Conservation (phyloP, 495 filamentous ascomycete genomes). For the Hypomontagnella monticulosa region DNA sequence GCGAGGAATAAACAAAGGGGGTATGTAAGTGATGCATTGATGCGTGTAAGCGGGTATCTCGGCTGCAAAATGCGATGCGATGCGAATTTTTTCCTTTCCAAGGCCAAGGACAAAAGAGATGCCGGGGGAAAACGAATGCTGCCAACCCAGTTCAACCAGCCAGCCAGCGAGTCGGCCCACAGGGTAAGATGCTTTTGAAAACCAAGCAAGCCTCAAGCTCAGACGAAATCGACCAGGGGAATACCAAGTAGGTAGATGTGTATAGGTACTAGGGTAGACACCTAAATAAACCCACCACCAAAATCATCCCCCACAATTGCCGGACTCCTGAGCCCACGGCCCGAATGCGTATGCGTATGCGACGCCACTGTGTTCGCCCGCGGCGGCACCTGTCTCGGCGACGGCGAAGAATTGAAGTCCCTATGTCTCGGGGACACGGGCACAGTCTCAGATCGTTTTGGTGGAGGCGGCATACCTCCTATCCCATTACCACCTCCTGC, state of each 20-base stretch:
- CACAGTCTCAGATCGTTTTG: constrained; percentile 37
- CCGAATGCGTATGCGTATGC: not conserved
- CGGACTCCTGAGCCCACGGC: constrained; percentile 21
- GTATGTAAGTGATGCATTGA: constrained; percentile 1
- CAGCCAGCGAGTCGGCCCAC: not conserved
- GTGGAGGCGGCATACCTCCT: not conserved
- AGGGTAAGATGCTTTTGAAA: not conserved
- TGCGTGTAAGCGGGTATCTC: constrained; percentile 28
- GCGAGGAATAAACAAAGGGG: constrained; percentile 1
- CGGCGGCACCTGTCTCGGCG: constrained; percentile 20
- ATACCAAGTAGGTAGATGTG: not conserved
- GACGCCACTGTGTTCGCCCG: constrained; percentile 26
- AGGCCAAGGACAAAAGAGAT: constrained; percentile 1
- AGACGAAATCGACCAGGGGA: too few species aligned
- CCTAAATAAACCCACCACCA: constrained; percentile 36
- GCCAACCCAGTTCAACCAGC: not conserved
- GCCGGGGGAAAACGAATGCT: constrained; percentile 19
- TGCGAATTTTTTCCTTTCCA: constrained; percentile 13
- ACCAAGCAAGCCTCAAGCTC: not conserved
- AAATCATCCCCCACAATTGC: constrained; percentile 34
- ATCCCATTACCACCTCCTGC: not conserved
- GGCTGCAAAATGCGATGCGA: constrained; percentile 22
- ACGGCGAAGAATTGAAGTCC: constrained; percentile 17
- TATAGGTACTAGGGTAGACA: not conserved
- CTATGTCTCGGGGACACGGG: constrained; percentile 22